These are phyloP conservation scores for Urtica urens DNA, from an alignment of 306 rosid genomes.

Conservation along the genomic window DNA sequence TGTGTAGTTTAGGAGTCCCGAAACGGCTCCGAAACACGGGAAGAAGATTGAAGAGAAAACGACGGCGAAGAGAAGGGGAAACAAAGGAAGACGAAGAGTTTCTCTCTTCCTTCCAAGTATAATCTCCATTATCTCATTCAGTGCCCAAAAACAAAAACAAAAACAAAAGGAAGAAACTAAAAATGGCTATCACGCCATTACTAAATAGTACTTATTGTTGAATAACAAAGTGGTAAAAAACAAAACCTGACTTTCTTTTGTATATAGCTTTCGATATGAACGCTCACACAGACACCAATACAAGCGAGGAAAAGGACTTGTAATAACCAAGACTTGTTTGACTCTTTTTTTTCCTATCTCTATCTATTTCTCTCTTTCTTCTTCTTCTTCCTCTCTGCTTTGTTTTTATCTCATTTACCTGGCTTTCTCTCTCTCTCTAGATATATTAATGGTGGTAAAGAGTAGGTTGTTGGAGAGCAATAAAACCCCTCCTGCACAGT, in stretches of 20 bases:
- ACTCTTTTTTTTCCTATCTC: neutral
- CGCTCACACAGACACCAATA: slow-evolving; percentile 19
- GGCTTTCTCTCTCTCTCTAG: slow-evolving; percentile 22
- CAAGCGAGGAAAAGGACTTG: slow-evolving; percentile 22
- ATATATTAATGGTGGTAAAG: slow-evolving; percentile 40
- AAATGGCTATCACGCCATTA: slow-evolving; percentile 9
- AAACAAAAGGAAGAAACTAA: neutral
- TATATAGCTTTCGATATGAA: neutral
- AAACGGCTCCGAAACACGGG: slow-evolving; percentile 18
- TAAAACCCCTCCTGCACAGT: slow-evolving; percentile 26
- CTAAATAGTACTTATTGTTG: no score
- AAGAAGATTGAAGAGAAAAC: slow-evolving; percentile 13
- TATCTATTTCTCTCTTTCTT: neutral
- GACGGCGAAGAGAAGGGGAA: slow-evolving; percentile 14
- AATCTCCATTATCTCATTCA: slow-evolving; percentile 29
- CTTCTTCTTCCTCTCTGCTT: neutral
- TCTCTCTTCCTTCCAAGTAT: slow-evolving; percentile 13
- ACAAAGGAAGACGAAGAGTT: slow-evolving; percentile 20
- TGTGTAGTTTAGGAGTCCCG: slow-evolving; percentile 49
- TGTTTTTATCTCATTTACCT: neutral
- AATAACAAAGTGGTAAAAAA: neutral
- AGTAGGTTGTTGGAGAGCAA: slow-evolving; percentile 58
- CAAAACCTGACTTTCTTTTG: slow-evolving; percentile 3
- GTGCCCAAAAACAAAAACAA: slow-evolving; percentile 15
- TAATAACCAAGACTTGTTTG: slow-evolving; percentile 2